phyloP scores from a whole-genome alignment of 257 asterid species.

The Plectranthus barbatus region DNA sequence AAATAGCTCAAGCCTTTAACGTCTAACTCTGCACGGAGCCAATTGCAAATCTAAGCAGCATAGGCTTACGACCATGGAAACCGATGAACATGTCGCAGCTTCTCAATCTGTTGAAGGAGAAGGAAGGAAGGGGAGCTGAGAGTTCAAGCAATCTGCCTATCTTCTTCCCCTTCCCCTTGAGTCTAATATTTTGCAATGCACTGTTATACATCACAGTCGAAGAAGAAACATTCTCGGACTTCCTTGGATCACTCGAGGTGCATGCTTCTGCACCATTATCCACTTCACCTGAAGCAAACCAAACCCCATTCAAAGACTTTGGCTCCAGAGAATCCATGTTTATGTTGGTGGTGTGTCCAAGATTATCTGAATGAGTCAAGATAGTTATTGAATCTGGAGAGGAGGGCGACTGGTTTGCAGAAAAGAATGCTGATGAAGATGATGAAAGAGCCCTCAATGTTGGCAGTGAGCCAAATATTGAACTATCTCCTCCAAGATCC shows the following conservation, averaged over 20 bases:
- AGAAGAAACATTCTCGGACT: constrained; percentile 35
- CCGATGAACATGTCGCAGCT: constrained; percentile 89
- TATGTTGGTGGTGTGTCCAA: constrained; percentile 9
- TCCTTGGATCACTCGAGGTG: constrained; percentile 30
- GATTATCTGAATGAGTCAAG: too few relatives aligned
- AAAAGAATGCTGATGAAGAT: too few relatives aligned
- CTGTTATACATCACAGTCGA: constrained; percentile 38
- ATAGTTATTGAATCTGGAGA: too few relatives aligned
- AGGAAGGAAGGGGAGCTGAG: constrained; percentile 45
- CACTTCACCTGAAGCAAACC: constrained; percentile 22
- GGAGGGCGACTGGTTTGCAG: too few relatives aligned
- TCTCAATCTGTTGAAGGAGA: constrained; percentile 50
- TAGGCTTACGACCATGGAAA: constrained; percentile 66
- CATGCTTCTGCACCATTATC: constrained; percentile 25
- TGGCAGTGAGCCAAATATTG: constrained; percentile 35
- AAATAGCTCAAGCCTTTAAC: constrained; percentile 79
- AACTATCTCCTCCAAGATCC: constrained; percentile 59
- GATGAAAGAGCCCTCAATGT: constrained; percentile 54
- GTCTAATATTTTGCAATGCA: constrained; percentile 27
- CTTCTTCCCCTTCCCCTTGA: constrained; percentile 37
- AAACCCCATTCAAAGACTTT: constrained; percentile 29
- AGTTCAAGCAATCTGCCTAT: constrained; percentile 35
- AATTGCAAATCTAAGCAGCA: constrained; percentile 53
- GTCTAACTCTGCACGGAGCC: constrained; percentile 87
- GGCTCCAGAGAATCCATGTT: constrained; percentile 27